Base-by-base conservation (phyloP, 345 rosid species). In the Jatropha curcas region DNA sequence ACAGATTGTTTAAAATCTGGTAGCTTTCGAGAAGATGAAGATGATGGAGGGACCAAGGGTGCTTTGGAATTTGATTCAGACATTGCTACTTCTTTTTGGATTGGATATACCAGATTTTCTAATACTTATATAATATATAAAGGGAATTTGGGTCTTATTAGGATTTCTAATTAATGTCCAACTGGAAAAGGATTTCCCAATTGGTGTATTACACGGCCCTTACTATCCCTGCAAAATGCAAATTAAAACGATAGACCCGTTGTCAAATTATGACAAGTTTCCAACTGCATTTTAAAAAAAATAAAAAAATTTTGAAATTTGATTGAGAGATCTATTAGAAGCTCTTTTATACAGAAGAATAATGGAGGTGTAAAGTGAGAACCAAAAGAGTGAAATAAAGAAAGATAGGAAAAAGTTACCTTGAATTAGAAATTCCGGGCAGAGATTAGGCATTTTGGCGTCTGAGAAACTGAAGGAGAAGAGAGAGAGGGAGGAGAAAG, bases 1-100 rank as follows among this genome's bases (percentile, higher is more conserved):
- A 74, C 78, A 12, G 78, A 60, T 35, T 74, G 65, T 63, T 74
- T 60, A 60, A 74, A 74, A 68, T 74, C 78, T 13, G 73, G 78
- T 39, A 74, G 73, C 4, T 60, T 76, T 27, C 70, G 17, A 8
- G 70, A 63, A 28, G 78, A 45, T 25, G 76, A 71, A 41, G 11
- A n/a, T n/a, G n/a, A n/a, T 11, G 69, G 60, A 33, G 41, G 70
- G 33, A 80, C 75, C 70, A 77, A 69, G 45, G 76, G 59, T 8
- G 63, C 50, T 9, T 35, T 31, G 5, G 57, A 71, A n/a, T 73
- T 71, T 20, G 80, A 20, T 16, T 76, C 66, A 4, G 72, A 41
- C 86, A 80, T 71, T 24, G 45, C 52, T 58, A 34, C n/a, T 1
- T 17, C 20, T 48, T 48, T 3, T 46, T 48, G 19, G 4, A 1